phyloP scores from a whole-genome alignment of 768 basidiomycete genomes.

The Termitomyces bulborhizus region DNA sequence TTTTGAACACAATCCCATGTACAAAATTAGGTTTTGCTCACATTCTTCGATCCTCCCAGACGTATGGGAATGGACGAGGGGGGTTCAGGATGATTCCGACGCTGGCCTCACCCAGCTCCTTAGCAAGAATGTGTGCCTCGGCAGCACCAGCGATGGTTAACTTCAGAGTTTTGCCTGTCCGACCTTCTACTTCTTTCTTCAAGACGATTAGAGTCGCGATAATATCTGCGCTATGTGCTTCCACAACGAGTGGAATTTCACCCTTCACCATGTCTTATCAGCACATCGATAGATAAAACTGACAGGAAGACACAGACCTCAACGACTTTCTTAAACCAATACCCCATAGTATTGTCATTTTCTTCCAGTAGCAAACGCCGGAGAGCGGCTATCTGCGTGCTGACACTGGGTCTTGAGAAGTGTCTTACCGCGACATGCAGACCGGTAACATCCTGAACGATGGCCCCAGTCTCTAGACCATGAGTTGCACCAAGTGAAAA shows the following conservation, averaged over 20 bases:
- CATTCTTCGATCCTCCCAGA: conserved; percentile 70
- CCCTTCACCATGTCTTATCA: conserved; percentile 35
- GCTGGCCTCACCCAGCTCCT: conserved; percentile 48
- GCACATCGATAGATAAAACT: neutral
- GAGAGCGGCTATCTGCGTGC: conserved; percentile 75
- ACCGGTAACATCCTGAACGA: conserved; percentile 57
- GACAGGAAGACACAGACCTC: conserved; percentile 24
- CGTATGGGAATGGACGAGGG: conserved; percentile 60
- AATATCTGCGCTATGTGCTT: conserved; percentile 71
- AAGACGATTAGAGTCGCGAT: conserved; percentile 73
- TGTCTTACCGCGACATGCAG: conserved; percentile 61
- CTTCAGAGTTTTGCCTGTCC: conserved; percentile 35
- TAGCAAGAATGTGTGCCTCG: conserved; percentile 66
- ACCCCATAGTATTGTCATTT: conserved; percentile 27
- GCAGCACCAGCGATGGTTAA: conserved; percentile 60
- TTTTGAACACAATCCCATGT: neutral
- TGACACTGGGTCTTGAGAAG: conserved; percentile 50
- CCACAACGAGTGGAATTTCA: conserved; percentile 66
- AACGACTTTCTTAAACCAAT: conserved; percentile 41
- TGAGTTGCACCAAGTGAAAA: conserved; percentile 59
- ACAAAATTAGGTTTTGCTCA: conserved; percentile 23
- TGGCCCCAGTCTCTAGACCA: conserved; percentile 53
- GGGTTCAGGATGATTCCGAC: conserved; percentile 47
- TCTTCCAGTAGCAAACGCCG: conserved; percentile 54
- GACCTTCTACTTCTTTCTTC: conserved; percentile 54